Base-by-base conservation (phyloP, 441 rosid genomes). In the Erodium texanum region DNA sequence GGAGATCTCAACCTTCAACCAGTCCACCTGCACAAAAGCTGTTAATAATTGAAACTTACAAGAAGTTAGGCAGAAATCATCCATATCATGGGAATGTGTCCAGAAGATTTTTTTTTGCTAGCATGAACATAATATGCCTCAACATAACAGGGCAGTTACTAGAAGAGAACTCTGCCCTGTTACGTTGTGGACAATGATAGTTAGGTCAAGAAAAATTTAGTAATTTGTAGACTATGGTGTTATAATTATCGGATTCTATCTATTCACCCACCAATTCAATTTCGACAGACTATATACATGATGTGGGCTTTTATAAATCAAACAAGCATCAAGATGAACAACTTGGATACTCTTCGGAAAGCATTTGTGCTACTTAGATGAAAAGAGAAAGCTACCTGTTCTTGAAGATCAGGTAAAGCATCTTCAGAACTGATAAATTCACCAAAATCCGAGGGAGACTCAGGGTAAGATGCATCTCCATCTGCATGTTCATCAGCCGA, bases 1-100 rank as follows among this genome's bases (percentile, higher is more conserved):
- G 73, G 85, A 86, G 69, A 86, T 78, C 79, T 85, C 89, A 73
- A 85, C 88, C 83, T 86, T 88, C 81, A 86, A 66, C 94, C 88
- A 80, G 63, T 75, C 82, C 62, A 81, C 89, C 94, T 88, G 85
- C 83, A 78, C 75, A 78, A 41, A 70, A 82, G 77, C 86, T 82
- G 80, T 82, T 73, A 79, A 76, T 73, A 68, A 74, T 78, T 84
- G 86, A 86, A 84, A 80, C 80, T 79, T 82, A 66, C 82, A 82
- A 77, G 63, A 81, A 76, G 74, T 76, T 80, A 77, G 66, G 68
- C 3, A 61, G 24, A 32, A 62, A 54, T 54, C 10, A 54, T 54
- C 62, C 62, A 54, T 19, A 20, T 18, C 62, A 54, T 18, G 19
- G 7, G n/a, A n/a, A n/a, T 32, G 36, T 32, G 36, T 32, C 3